Base-by-base conservation (phyloP, 345 rosid genomes). In the Populus davidiana region DNA sequence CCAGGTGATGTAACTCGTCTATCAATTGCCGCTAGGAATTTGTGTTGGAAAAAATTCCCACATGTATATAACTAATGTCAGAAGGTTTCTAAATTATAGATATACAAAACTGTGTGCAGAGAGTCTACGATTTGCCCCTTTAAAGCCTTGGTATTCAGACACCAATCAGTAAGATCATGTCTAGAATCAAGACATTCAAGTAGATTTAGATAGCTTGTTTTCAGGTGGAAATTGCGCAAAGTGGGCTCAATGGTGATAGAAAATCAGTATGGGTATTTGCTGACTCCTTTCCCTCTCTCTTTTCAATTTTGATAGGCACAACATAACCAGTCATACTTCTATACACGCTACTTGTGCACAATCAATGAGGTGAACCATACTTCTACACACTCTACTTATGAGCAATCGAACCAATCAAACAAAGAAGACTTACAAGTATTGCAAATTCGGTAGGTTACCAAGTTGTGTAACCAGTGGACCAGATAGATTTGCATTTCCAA, bases 401-500 rank as follows among this genome's bases (percentile, higher is more conserved):
- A 13, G 23, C 16, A 67, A 17, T 67, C n/a, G 44, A 59, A 8
- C 18, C 35, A 72, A 71, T 44, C 59, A 73, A 8, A 41, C 39
- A 59, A 76, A 69, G 21, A 25, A 49, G 25, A 79, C 97, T 88
- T 84, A 94, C 98, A 94, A 81, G 85, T 94, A 91, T 83, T 90
- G 97, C 87, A 94, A 88, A 78, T 82, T 85, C 33, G 73, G 6
- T 73, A 94, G 97, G 70, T 67, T 87, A 35, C 91, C 93, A 41
- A 91, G 95, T 84, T 86, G 89, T 21, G 89, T 36, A 78, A 89
- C 93, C 77, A 88, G 83, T 74, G 78, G 88, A 72, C 95, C 95
- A 33, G 95, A 81, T 47, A 91, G 83, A 87, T 88, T 80, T 73
- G 91, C 91, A 76, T 89, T 88, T 79, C 92, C 93, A 77, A 89